Base-by-base conservation (phyloP, 805 yeast species). In the Hanseniaspora clermontiae region DNA sequence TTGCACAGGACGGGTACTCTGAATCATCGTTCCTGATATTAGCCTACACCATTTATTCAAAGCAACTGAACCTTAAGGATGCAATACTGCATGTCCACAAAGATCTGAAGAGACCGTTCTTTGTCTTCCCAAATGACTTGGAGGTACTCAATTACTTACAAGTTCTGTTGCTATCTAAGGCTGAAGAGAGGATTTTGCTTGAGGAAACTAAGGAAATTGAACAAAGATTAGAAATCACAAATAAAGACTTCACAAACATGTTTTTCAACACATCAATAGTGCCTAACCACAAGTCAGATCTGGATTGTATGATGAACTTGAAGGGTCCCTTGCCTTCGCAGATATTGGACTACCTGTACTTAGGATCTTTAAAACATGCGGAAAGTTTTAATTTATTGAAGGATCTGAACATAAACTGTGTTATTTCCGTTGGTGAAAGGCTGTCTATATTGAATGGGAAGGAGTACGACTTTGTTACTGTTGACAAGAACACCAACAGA, bases 1-100 rank as follows among this genome's bases (percentile, higher is more conserved):
- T 81, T 65, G 88, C 96, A 64, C 78, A 86, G 1, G 96, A 91
- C 69, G 97, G 97, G 0, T 91, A 90, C 68, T 87, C 96, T 0
- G 96, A 89, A 65, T 84, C 90, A 52, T 81, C 95, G 5, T 74
- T 91, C n/a, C 68, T 90, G 42, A 78, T 80, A 0, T 70, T 87
- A 38, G 78, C 89, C 57, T 90, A 78, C 62, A 61, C 84, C 57
- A 84, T 91, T 58, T 91, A 83, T 68, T 67, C 86, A 1, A 77
- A 82, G 55, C 80, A 83, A 42, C 64, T 80, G 19, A 61, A 77
- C 0, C 68, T 87, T 12, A 81, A 84, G 31, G 82, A 83, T 42
- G 90, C 89, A 0, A 73, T 84, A 59, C 63, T 84, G 19, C 76
- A 77, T 58, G 68, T 87, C 53, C 96, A 89, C 66, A 61, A 65